Percentiles rank a stretch among this genome's conserved stretches.
phyloP scores from a whole-genome alignment of 805 yeast species.

The Blastobotrys terrestris region DNA sequence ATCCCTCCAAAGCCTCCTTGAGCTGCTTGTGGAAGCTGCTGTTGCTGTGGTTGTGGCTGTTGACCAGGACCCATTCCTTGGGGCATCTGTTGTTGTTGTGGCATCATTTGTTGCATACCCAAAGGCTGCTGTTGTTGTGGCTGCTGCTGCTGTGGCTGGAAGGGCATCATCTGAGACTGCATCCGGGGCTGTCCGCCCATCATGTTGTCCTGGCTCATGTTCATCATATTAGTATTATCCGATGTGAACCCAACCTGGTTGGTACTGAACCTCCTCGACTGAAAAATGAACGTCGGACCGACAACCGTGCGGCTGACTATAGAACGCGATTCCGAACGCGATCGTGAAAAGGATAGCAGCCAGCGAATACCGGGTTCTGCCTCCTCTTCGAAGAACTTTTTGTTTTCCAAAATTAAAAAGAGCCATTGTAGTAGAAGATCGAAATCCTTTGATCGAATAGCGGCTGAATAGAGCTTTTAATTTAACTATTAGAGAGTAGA shows the following conservation, averaged over 20 bases:
- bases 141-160: not conserved
- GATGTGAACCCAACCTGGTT: not conserved
- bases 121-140: not conserved
- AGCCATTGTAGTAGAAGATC: too few relatives aligned
- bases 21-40: not conserved
- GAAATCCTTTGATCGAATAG: too few relatives aligned
- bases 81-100: not conserved
- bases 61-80: not conserved
- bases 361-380: too few relatives aligned
- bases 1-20: not conserved
- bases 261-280: not conserved
- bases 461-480: too few relatives aligned
- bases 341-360: too few relatives aligned
- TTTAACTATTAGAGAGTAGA: too few relatives aligned
- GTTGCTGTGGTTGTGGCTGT: not conserved
- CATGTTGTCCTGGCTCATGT: not conserved
- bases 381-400: too few relatives aligned
- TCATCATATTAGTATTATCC: not conserved
- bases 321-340: too few relatives aligned
- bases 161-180: not conserved
- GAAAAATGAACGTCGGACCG: not conserved
- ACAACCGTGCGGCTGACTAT: not conserved
- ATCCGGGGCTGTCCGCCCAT: not conserved
- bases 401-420: too few relatives aligned
- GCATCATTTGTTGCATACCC: not conserved